These are phyloP conservation scores for Penicillium herquei DNA, from an alignment of 495 filamentous ascomycete species.

Conservation along the genomic window DNA sequence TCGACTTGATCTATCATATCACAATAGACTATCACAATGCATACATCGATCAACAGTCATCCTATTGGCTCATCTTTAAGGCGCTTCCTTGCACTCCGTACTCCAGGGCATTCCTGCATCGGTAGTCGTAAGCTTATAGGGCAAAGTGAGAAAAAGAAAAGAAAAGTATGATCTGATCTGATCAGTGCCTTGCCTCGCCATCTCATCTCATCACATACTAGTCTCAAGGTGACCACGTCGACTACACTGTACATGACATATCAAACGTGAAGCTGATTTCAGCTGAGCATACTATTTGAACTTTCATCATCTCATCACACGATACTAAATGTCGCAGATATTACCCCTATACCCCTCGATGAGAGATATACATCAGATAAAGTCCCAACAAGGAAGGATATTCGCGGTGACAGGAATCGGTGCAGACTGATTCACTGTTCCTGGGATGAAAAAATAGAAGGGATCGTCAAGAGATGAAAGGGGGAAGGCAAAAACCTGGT, in stretches of 20 bases:
- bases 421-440: background rate
- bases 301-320: no score
- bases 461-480: constrained; percentile 1
- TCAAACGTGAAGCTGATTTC: no score
- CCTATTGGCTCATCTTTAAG: background rate
- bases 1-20: background rate
- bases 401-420: no score
- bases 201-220: no score
- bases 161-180: background rate
- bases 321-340: no score
- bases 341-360: no score
- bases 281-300: no score
- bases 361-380: no score
- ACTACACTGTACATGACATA: no score
- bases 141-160: background rate
- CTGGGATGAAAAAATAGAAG: background rate
- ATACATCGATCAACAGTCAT: background rate
- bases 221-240: no score
- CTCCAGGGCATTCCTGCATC: background rate
- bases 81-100: background rate
- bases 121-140: constrained; percentile 6
- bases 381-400: no score
- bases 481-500: constrained; percentile 3
- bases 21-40: background rate
- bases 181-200: background rate